Percentiles rank a stretch among this genome's conserved stretches.
phyloP scores from a whole-genome alignment of 208 protist species.

The Leishmania lainsoni region DNA sequence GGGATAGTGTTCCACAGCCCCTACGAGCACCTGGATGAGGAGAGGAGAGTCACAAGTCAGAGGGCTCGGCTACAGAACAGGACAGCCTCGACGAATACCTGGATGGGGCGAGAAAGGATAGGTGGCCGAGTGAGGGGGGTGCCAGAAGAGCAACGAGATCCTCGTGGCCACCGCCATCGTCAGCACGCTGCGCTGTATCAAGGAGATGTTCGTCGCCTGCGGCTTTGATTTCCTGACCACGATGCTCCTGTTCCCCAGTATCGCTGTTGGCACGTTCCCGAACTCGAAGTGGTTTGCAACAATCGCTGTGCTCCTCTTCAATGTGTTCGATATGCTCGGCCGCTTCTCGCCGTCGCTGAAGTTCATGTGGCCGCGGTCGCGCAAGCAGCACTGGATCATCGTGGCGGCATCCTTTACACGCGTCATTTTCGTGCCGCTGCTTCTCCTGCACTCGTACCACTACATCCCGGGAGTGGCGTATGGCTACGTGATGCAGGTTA shows the following conservation, averaged over 20 bases:
- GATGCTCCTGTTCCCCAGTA: constrained; percentile 62
- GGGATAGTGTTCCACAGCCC: not conserved
- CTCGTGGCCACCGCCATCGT: constrained; percentile 24
- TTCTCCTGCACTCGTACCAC: constrained; percentile 60
- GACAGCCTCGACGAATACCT: constrained; percentile 3
- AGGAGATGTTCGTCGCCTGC: constrained; percentile 44
- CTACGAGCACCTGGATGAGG: constrained; percentile 13
- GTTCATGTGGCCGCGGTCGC: constrained; percentile 37
- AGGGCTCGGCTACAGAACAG: constrained; percentile 8
- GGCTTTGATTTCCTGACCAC: constrained; percentile 59
- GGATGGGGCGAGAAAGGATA: not conserved
- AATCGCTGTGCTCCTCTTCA: constrained; percentile 63
- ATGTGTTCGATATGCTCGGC: constrained; percentile 53
- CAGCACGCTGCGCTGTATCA: constrained; percentile 25
- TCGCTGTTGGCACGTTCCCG: constrained; percentile 45
- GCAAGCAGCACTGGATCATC: constrained; percentile 42
- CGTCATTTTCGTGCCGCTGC: constrained; percentile 54
- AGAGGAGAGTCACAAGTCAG: not conserved
- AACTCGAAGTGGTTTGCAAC: constrained; percentile 63
- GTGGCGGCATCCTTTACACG: constrained; percentile 42
- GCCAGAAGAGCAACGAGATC: constrained; percentile 23
- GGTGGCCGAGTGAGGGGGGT: not conserved
- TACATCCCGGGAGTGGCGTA: constrained; percentile 55
- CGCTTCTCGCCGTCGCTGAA: constrained; percentile 49
- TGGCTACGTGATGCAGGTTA: constrained; percentile 54